Evolutionary conservation across 768 basidiomycete species (phyloP), one percentile per base, ranked within the genome.

Genomic region (Coprinellus aureogranulatus): DNA sequence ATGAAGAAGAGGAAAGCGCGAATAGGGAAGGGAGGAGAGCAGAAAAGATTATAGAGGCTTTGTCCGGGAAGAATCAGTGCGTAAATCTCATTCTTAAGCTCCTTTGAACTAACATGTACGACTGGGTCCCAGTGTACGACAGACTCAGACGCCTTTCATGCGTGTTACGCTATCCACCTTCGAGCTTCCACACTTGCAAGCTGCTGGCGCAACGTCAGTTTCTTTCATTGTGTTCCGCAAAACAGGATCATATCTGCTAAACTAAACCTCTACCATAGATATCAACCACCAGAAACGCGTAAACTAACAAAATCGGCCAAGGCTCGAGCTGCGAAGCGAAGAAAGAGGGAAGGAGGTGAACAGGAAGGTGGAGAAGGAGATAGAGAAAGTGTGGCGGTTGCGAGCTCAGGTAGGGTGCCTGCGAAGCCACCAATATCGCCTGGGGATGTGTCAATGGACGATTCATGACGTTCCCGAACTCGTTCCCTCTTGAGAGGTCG

Each of bases 91-190:
- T n/a, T n/a, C n/a, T n/a, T 28, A 12, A n/a, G 14, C 25, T 26
- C 14, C 8, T 23, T 22, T 14, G 9, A 12, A 45, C 11, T n/a
- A n/a, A n/a, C n/a, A n/a, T n/a, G n/a, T n/a, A n/a, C n/a, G n/a
- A n/a, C n/a, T n/a, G n/a, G n/a, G n/a, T 20, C 31, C 6, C 9
- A 90, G 88, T 62, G 66, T 80, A 20, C 80, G 81, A 59, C 77
- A 77, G 62, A 79, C 77, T 6, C 81, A 81, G 61, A 82, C 80
- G 2, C 84, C 89, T 0, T 89, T 81, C 56, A 88, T 92, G 85
- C 84, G 79, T 59, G 73, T 92, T 57, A 90, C 86, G 0, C 71
- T 92, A 0, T 84, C 82, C 14, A 71, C 73, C 25, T 62, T 63
- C 52, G 74, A 81, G 54, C 67, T 84, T 0, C 73, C 77, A 6